Conservation (phyloP, 208 protist species). For the Leishmania tropica region DNA sequence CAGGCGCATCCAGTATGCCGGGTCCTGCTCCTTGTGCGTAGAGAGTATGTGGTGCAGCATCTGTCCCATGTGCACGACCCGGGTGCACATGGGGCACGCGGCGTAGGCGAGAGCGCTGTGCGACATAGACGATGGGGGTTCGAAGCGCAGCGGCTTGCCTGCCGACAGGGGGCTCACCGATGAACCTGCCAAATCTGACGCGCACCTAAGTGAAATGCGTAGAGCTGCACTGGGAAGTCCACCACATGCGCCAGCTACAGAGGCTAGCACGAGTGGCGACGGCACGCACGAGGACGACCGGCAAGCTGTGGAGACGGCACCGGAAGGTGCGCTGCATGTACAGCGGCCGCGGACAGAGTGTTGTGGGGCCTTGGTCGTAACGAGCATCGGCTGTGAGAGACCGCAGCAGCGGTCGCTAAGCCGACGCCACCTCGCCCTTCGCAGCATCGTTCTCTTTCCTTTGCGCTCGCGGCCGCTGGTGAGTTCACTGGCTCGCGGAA, state of each 20-base stretch:
- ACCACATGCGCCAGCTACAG: background rate
- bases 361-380: background rate
- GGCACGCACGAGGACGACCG: background rate
- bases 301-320: background rate
- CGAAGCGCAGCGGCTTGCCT: slow-evolving; percentile 31
- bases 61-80: slow-evolving; percentile 53
- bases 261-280: background rate
- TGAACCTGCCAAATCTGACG: background rate
- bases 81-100: slow-evolving; percentile 66
- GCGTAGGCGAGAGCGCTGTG: slow-evolving; percentile 72
- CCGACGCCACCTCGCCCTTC: background rate
- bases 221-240: background rate
- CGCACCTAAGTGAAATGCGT: background rate
- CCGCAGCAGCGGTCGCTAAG: background rate
- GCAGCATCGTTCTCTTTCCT: slow-evolving; percentile 1
- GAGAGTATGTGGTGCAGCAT: slow-evolving; percentile 76
- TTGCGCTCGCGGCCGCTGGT: background rate
- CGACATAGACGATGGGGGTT: slow-evolving; percentile 44
- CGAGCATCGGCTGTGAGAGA: background rate
- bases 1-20: slow-evolving; percentile 48
- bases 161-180: background rate
- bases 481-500: background rate
- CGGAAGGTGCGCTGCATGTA: background rate
- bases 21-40: slow-evolving; percentile 55
- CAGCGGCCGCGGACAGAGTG: background rate